Evolutionary conservation across 2,329 filamentous ascomycete genomes (phyloP), one percentile per base, ranked within the genome.

Genomic region (Hypoxylon sp.): DNA sequence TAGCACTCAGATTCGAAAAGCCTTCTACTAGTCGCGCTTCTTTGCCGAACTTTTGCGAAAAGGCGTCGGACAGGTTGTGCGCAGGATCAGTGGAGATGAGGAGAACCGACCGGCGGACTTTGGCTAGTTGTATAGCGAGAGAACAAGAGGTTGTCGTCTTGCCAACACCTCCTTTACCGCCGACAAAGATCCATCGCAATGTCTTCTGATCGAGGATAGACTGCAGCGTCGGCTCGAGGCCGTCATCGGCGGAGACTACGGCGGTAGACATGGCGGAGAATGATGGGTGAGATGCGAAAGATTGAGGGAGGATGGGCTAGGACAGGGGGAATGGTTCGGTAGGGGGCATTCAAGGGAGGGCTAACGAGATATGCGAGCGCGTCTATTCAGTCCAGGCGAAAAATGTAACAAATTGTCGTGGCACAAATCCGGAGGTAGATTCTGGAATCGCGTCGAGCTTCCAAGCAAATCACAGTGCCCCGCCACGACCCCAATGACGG

Each of bases 141-240:
- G 95, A 98, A 84, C 96, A 99, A 6, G 95, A 98, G 14, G 96
- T 99, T n/a, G 96, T 99, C 30, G 96, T 99, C 86, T 99, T 99
- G 81, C 96, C 96, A 50, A 99, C 96, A 80, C 96, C 96, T 78
- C 96, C 96, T 84, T 99, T 99, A 74, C 96, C 96, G 77, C 96
- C 96, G 68, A 99, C 96, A 78, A 99, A 99, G 83, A 99, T 97
- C 96, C 96, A 99, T 80, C 96, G 93, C 62, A 99, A 90, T 35
- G 93, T 91, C 82, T 94, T 94, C 82, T 99, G 96, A 85, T 97
- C 94, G 77, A 99, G 90, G 79, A 99, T 94, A 72, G 93, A 92
- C 84, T 98, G 93, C 77, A 99, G 92, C 58, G 93, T 94, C 53
- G 96, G 95, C 85, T 97, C 95, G 84, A 98, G 90, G 79, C 94